Evolutionary conservation across 495 filamentous ascomycete genomes (phyloP), one percentile per base, ranked within the genome.

Genomic region (Elasticomyces elasticus): DNA sequence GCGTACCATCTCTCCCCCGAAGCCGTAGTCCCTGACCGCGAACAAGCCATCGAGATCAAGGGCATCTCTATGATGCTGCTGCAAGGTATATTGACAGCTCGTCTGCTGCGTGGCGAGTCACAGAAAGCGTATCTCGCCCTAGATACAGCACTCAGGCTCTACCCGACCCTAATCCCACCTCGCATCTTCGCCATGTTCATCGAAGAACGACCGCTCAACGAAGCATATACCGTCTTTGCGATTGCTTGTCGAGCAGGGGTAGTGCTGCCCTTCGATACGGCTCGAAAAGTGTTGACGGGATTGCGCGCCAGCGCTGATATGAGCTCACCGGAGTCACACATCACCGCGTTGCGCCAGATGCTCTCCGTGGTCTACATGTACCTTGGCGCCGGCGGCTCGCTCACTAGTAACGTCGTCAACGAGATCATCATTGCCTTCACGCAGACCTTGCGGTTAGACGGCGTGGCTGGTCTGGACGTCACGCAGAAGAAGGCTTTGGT

Each of bases 1-100:
- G 62, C 67, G 35, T 73, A 73, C 54, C 69, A 73, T 49, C 54
- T 73, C 0, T 66, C 69, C 10, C 70, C 67, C 6, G 54, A 69
- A 1, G 67, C 70, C 24, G 59, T 71, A 22, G 26, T 71, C 13
- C 43, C 56, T 10, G 66, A 73, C 49, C 59, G 64, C 3, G 53
- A 62, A 5, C 50, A 63, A 50, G 41, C 49, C 10, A 61, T 44
- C 19, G 62, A 44, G 0, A 62, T 68, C 19, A 62, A 54, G 13
- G 71, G 66, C 12, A 61, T 71, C 3, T 60, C 67, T 1, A 61
- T 73, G 24, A 62, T 65, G 9, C 62, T 77, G 2, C 60, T 77
- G 12, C 74, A 76, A 54, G 74, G 74, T 17, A 76, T 77, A 19
- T 47, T 72, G 30, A 74, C 70, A 4, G 74, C 74, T 1, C 66